Base-by-base conservation (phyloP, 768 basidiomycete genomes). In the Pholiota molesta region DNA sequence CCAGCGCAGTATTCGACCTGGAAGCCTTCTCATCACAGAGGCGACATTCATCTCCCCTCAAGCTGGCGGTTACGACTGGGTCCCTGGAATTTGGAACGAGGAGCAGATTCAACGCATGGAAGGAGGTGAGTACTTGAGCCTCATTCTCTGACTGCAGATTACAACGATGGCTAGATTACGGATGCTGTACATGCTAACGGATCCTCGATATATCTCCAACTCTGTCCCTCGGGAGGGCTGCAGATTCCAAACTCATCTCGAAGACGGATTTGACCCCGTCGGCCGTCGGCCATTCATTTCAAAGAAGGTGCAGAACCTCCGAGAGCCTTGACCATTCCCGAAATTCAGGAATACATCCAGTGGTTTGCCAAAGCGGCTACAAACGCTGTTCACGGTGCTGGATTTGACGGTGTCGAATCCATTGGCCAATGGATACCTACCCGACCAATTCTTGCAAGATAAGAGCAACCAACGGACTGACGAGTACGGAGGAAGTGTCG, bases 391-490 rank as follows among this genome's bases (percentile, higher is more conserved):
- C 68, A 79, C 55, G 67, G 69, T 28, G 88, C 90, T n/a, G 89
- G 87, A 0, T 92, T 92, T 63, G 90, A 92, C 60, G 91, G 89
- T 47, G 65, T 83, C 59, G 81, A 81, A 77, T 84, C 33, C 82
- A 80, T 60, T 72, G 71, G 79, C 78, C 37, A 81, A 83, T 55
- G 79, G 81, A 0, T 83, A 82, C 61, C 70, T 88, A 6, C 57
- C 80, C 19, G 86, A 90, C 67, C 86, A 90, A 67, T 90, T 91
- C 76, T 63, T 86, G 17, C 85, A 88, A 65, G 76, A 81, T 28
- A 67, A 76, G 17, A 76, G 76, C 39, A 91, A 91, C 71, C 67
- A 78, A 5, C 81, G 88, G 13, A 85, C 81, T 4, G 90, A 92
- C 70, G 75, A 80, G 54, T 93, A 89, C 69, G 91, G 91, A 0